These are phyloP conservation scores for Geotrichum klebahnii DNA, from an alignment of 1,139 yeast genomes.

Conservation along the genomic window DNA sequence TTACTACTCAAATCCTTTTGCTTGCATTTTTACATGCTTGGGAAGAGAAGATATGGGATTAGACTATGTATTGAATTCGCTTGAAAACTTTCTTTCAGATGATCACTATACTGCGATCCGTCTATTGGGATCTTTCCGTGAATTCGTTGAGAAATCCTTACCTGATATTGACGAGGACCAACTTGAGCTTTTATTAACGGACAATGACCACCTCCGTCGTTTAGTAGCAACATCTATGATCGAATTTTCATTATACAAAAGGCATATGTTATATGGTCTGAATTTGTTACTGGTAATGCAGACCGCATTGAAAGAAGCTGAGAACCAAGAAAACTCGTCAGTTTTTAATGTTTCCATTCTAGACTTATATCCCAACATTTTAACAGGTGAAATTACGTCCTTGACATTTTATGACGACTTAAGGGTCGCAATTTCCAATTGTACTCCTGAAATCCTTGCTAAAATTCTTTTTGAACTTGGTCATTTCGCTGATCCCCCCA, in stretches of 20 bases:
- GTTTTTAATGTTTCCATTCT: neutral
- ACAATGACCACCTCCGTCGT: conserved; percentile 5
- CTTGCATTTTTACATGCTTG: conserved; percentile 42
- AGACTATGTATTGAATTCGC: conserved; percentile 26
- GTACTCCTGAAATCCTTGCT: conserved; percentile 8
- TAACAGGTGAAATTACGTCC: conserved; percentile 10
- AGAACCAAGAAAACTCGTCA: neutral
- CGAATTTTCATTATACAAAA: conserved; percentile 15
- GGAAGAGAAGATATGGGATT: conserved; percentile 41
- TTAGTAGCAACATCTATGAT: conserved; percentile 6
- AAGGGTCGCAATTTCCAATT: conserved; percentile 4
- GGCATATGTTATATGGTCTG: conserved; percentile 16
- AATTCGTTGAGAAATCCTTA: conserved; percentile 36
- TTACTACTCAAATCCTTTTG: conserved; percentile 64
- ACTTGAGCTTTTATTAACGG: conserved; percentile 7
- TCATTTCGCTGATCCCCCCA: conserved; percentile 6
- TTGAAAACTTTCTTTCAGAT: conserved; percentile 33
- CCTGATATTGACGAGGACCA: neutral
- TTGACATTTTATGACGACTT: neutral
- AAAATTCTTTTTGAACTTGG: conserved; percentile 4
- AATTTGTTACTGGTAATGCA: conserved; percentile 8
- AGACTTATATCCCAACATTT: conserved; percentile 8
- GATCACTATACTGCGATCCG: conserved; percentile 42
- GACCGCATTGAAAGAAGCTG: conserved; percentile 2
- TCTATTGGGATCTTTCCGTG: conserved; percentile 48